phyloP scores from a whole-genome alignment of 2,329 filamentous ascomycete genomes.

The Calonectria hongkongensis region DNA sequence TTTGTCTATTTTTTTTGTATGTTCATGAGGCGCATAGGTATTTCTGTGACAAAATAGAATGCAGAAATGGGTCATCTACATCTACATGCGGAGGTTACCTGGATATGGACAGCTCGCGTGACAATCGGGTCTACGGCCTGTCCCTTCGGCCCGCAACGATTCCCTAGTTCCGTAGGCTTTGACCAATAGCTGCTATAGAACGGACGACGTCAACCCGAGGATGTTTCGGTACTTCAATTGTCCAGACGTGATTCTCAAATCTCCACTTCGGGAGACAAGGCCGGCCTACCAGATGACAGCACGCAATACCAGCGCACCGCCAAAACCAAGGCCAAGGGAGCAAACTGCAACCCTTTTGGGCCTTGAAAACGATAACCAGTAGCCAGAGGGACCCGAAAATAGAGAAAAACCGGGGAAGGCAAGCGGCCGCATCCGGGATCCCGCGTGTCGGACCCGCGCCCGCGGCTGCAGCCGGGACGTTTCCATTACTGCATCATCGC shows the following conservation, averaged over 20 bases:
- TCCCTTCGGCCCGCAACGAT: constrained; percentile 35
- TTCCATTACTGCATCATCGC: constrained; percentile 39
- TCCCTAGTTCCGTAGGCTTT: constrained; percentile 16
- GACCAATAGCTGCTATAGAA: constrained; percentile 17
- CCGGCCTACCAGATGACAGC: constrained; percentile 4
- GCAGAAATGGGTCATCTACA: constrained; percentile 14
- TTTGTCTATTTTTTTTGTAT: not conserved
- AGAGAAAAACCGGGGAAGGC: constrained; percentile 31
- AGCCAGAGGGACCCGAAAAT: not conserved
- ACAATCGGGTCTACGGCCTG: not conserved
- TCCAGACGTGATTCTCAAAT: not conserved
- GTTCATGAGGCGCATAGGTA: constrained; percentile 4
- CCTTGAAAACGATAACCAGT: constrained; percentile 9
- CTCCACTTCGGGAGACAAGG: constrained; percentile 6
- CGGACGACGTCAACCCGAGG: constrained; percentile 16
- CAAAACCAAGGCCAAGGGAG: not conserved
- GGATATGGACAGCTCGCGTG: not conserved
- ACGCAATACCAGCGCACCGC: not conserved
- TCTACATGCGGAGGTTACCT: not conserved
- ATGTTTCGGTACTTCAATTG: constrained; percentile 2
- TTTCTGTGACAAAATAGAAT: constrained; percentile 19
- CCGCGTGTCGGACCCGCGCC: constrained; percentile 31
- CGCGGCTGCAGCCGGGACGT: constrained; percentile 28
- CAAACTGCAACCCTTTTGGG: not conserved
- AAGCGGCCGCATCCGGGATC: constrained; percentile 30